These are phyloP conservation scores for Vinca minor DNA, from an alignment of 257 asterid genomes.

Conservation along the genomic window DNA sequence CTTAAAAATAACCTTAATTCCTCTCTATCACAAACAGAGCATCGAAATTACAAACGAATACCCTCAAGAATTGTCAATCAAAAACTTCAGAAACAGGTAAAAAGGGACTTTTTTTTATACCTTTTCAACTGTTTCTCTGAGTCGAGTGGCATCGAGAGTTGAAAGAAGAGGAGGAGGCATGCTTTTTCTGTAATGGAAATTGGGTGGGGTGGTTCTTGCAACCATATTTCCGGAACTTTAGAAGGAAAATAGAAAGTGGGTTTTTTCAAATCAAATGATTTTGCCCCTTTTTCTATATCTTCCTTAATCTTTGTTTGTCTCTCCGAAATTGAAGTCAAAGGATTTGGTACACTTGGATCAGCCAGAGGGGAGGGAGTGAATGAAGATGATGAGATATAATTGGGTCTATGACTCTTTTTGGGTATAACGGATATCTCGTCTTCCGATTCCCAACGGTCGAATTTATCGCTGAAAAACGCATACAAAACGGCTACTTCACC, in stretches of 20 bases:
- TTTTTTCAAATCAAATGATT: too few relatives aligned
- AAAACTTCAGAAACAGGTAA: background rate
- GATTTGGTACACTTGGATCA: too few relatives aligned
- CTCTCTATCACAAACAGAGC: too few relatives aligned
- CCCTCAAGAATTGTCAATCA: background rate
- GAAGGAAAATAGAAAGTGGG: conserved; percentile 1
- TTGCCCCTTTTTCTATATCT: conserved; percentile 8
- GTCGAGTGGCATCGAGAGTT: conserved; percentile 56
- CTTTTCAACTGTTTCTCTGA: conserved; percentile 67
- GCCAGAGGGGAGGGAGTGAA: background rate
- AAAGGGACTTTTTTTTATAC: conserved; percentile 22
- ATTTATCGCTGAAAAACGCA: conserved; percentile 15
- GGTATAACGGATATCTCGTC: conserved; percentile 16
- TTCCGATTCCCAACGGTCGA: conserved; percentile 20
- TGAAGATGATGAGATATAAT: too few relatives aligned
- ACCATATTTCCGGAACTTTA: conserved; percentile 42
- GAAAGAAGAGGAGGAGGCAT: conserved; percentile 16
- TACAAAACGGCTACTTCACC: conserved; percentile 21
- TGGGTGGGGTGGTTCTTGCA: conserved; percentile 80
- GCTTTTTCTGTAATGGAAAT: conserved; percentile 32
- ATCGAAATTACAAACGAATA: background rate
- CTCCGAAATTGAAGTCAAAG: conserved; percentile 17
- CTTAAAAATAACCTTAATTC: too few relatives aligned
- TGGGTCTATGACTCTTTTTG: background rate
- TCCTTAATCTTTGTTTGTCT: too few relatives aligned